A percentile compares a stretch with the other conserved stretches of the same genome.
phyloP scores from a whole-genome alignment of 768 basidiomycete genomes.

The Daedaleopsis nitida region DNA sequence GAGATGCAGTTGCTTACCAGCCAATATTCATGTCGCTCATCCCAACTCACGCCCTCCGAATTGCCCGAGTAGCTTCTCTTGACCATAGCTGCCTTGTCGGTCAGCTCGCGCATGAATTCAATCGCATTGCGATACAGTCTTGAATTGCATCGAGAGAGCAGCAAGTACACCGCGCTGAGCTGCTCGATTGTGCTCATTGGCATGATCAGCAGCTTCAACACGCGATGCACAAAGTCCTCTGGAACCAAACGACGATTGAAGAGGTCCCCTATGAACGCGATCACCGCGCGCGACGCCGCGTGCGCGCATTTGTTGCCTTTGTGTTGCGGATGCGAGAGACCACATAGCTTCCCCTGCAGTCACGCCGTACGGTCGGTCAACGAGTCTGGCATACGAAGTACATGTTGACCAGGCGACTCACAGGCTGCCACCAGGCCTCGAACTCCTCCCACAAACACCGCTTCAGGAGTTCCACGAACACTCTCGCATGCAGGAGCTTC shows the following conservation, averaged over 20 bases:
- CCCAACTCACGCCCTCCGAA: no score
- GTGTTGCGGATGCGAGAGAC: neutral
- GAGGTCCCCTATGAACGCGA: conserved; percentile 14
- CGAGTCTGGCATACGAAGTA: neutral
- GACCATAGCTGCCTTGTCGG: neutral
- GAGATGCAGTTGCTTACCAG: no score
- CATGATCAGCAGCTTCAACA: conserved; percentile 8
- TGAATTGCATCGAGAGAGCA: conserved; percentile 10
- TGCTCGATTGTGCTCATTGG: conserved; percentile 18
- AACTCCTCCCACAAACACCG: conserved; percentile 9
- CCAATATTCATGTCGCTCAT: no score
- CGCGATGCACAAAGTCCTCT: conserved; percentile 1
- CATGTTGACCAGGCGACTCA: neutral
- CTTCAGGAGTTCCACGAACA: conserved; percentile 4
- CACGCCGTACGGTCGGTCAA: neutral
- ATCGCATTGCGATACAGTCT: neutral
- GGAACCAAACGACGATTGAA: conserved; percentile 2
- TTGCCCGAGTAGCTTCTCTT: neutral
- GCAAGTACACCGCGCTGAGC: conserved; percentile 13
- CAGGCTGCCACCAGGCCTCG: conserved; percentile 16
- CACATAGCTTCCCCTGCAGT: neutral
- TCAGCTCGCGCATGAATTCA: neutral
- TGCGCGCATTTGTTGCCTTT: neutral
- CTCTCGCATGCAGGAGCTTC: neutral
- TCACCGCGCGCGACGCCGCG: conserved; percentile 2